These are phyloP conservation scores for Saccharomyces pastorianus DNA, from an alignment of 1,139 yeast genomes.

Conservation along the genomic window DNA sequence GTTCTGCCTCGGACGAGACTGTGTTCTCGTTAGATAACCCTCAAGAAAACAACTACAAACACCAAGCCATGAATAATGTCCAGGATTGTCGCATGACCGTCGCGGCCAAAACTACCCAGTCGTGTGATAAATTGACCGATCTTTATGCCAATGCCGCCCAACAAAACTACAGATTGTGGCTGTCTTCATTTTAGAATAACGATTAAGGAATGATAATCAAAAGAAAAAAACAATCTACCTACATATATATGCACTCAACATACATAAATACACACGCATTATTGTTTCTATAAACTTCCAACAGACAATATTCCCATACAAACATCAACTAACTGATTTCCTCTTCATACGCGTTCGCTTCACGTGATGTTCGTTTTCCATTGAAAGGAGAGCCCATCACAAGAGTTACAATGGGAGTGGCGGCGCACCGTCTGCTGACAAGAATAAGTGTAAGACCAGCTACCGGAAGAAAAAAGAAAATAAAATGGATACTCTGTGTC, in stretches of 20 bases:
- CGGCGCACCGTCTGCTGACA: background rate
- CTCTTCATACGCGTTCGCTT: background rate
- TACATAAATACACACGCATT: background rate
- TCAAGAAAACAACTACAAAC: background rate
- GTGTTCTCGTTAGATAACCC: background rate
- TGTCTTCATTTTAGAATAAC: slow-evolving; percentile 12
- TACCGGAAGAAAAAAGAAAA: background rate
- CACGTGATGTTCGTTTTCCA: background rate
- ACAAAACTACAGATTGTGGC: slow-evolving; percentile 25
- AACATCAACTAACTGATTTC: background rate
- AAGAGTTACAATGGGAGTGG: background rate
- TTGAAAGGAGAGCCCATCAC: background rate
- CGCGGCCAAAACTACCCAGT: background rate
- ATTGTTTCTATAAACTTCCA: background rate
- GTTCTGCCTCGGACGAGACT: background rate
- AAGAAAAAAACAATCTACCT: background rate
- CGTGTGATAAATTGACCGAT: slow-evolving; percentile 1
- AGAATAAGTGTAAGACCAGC: background rate
- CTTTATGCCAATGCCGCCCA: slow-evolving; percentile 18
- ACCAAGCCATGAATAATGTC: background rate
- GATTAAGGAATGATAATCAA: background rate
- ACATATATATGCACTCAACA: background rate
- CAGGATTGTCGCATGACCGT: background rate
- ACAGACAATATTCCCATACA: background rate
- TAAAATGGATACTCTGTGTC: background rate